Percentiles rank a stretch among this genome's conserved stretches.
Conservation (phyloP, 805 yeast species). For the Candida tibetensis region DNA sequence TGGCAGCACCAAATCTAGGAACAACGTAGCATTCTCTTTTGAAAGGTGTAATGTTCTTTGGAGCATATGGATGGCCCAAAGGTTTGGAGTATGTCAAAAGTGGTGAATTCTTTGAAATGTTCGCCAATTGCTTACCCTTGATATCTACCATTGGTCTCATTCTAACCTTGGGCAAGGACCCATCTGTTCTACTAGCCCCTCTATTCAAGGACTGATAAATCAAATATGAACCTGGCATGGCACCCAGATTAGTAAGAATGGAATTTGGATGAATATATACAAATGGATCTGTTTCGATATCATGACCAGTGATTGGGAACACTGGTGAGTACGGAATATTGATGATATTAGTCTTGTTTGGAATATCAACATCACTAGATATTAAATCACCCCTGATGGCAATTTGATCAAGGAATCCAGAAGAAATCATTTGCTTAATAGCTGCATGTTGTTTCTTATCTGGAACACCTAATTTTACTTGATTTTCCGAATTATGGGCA, state of each 20-base stretch:
- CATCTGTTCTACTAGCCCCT: slow-evolving; percentile 46
- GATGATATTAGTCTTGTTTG: slow-evolving; percentile 56
- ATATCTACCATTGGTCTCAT: slow-evolving; percentile 78
- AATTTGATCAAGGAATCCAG: slow-evolving; percentile 90
- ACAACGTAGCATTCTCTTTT: slow-evolving; percentile 86
- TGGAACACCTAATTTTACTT: slow-evolving; percentile 63
- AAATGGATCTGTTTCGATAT: slow-evolving; percentile 43
- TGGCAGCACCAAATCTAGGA: slow-evolving; percentile 82
- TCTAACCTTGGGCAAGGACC: slow-evolving; percentile 47
- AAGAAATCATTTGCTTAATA: slow-evolving; percentile 84
- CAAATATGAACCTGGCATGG: slow-evolving; percentile 73
- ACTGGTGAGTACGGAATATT: slow-evolving; percentile 66
- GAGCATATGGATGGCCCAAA: slow-evolving; percentile 84
- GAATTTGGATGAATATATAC: slow-evolving; percentile 84
- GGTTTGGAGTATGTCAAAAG: slow-evolving; percentile 87
- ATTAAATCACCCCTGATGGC: slow-evolving; percentile 79
- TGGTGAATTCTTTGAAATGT: slow-evolving; percentile 70
- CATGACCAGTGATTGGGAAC: slow-evolving; percentile 39
- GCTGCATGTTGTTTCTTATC: slow-evolving; percentile 66
- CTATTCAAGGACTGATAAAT: slow-evolving; percentile 68
- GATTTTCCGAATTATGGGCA: slow-evolving; percentile 41
- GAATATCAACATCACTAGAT: slow-evolving; percentile 57
- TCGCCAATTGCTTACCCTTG: slow-evolving; percentile 69
- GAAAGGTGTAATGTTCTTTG: slow-evolving; percentile 59
- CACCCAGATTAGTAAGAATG: slow-evolving; percentile 56